Conservation (phyloP, 495 filamentous ascomycete genomes). For the Penicillium crystallinum region DNA sequence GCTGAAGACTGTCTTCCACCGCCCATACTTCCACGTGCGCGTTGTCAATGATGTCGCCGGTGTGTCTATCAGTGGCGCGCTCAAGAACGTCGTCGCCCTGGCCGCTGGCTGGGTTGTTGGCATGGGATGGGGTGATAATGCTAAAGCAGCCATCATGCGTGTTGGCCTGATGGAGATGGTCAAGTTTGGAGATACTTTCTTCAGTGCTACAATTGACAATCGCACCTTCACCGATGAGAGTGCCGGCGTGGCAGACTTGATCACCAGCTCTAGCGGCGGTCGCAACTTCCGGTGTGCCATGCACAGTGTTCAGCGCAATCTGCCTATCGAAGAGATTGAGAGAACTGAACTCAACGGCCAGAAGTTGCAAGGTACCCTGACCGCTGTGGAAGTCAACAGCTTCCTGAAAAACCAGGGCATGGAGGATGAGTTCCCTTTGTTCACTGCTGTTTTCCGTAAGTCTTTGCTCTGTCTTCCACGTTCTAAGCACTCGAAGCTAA, state of each 20-base stretch:
- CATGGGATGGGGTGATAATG: slow-evolving; percentile 95
- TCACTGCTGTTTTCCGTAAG: slow-evolving; percentile 73
- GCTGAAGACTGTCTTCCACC: slow-evolving; percentile 82
- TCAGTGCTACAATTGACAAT: slow-evolving; percentile 67
- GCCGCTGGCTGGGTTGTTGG: slow-evolving; percentile 95
- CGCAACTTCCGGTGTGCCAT: slow-evolving; percentile 93
- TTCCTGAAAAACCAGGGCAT: slow-evolving; percentile 74
- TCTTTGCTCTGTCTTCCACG: not conserved
- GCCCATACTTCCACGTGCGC: slow-evolving; percentile 95
- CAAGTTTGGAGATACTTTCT: slow-evolving; percentile 90
- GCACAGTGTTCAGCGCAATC: slow-evolving; percentile 73
- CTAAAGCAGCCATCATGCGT: slow-evolving; percentile 95
- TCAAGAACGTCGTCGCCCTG: slow-evolving; percentile 96
- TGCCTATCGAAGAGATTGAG: slow-evolving; percentile 83
- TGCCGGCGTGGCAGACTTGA: slow-evolving; percentile 92
- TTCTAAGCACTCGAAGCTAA: slow-evolving; percentile 19
- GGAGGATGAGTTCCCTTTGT: slow-evolving; percentile 83
- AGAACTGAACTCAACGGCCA: slow-evolving; percentile 88
- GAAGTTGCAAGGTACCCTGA: slow-evolving; percentile 91
- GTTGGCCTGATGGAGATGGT: slow-evolving; percentile 93
- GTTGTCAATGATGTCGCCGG: slow-evolving; percentile 91
- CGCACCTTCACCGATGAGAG: slow-evolving; percentile 94
- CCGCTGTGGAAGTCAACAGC: slow-evolving; percentile 80
- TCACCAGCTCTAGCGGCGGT: slow-evolving; percentile 86
- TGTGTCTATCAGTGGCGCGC: slow-evolving; percentile 87